Percentiles rank a stretch among this genome's conserved stretches.
These are phyloP conservation scores for Pseudogymnoascus sp. DNA, from an alignment of 2,329 filamentous ascomycete genomes.

Conservation along the genomic window DNA sequence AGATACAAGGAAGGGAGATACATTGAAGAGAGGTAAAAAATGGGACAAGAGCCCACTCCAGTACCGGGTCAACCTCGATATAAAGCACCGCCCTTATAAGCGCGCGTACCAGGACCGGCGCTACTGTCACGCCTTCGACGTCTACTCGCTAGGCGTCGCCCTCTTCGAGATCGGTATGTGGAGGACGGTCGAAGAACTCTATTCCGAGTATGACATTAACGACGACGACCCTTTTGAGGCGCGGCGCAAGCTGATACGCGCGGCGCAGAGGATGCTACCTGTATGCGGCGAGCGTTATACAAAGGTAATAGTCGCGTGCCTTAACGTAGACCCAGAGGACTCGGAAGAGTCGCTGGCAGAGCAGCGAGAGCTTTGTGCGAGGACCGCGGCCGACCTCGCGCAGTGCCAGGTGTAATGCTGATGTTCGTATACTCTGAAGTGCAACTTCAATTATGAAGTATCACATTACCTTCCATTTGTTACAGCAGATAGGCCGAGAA, in stretches of 20 bases:
- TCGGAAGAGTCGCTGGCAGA: background rate
- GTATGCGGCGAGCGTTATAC: background rate
- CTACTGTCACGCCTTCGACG: slow-evolving; percentile 29
- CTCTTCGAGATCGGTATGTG: slow-evolving; percentile 40
- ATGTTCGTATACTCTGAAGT: background rate
- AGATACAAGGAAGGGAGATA: too few relatives aligned
- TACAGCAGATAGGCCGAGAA: too few relatives aligned
- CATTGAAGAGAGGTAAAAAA: too few relatives aligned
- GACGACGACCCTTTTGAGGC: background rate
- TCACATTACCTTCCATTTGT: background rate
- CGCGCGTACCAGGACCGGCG: slow-evolving; percentile 19
- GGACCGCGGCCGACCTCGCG: background rate
- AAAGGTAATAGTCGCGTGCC: background rate
- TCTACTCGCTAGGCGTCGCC: slow-evolving; percentile 38
- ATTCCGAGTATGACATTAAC: background rate
- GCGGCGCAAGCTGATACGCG: background rate
- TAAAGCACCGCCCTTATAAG: slow-evolving; percentile 31
- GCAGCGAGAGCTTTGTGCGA: background rate
- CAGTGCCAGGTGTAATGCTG: background rate
- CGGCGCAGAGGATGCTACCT: background rate
- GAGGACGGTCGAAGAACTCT: slow-evolving; percentile 21
- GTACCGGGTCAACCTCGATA: too few relatives aligned
- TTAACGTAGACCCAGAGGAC: slow-evolving; percentile 21
- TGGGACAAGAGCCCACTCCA: too few relatives aligned
- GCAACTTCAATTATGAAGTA: background rate